phyloP scores from a whole-genome alignment of 345 rosid species.

The Isatis tinctoria region DNA sequence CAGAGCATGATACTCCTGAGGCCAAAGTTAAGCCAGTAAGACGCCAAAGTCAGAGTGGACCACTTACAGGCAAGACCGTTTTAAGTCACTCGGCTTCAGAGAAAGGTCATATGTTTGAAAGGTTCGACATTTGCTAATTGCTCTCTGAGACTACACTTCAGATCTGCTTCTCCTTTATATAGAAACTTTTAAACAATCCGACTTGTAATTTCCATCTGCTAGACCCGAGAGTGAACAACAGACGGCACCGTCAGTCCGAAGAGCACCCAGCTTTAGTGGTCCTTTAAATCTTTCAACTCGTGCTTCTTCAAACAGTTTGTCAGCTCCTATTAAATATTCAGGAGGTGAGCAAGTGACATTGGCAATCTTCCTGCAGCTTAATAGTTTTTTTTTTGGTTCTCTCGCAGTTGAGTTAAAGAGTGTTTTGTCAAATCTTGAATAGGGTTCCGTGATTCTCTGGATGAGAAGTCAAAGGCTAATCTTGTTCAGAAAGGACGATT shows the following conservation, averaged over 20 bases:
- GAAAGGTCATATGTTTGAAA: constrained; percentile 47
- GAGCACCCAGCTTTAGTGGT: constrained; percentile 93
- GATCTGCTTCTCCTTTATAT: not conserved
- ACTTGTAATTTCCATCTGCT: not conserved
- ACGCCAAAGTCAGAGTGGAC: constrained; percentile 91
- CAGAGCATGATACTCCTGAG: constrained; percentile 46
- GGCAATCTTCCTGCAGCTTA: not conserved
- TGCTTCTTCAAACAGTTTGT: constrained; percentile 96
- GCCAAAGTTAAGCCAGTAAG: constrained; percentile 49
- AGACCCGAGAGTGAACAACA: constrained; percentile 65
- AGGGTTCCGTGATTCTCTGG: constrained; percentile 93
- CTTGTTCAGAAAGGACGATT: constrained; percentile 96
- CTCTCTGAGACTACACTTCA: constrained; percentile 5
- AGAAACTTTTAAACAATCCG: not conserved
- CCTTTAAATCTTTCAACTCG: constrained; percentile 90
- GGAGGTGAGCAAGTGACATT: constrained; percentile 52
- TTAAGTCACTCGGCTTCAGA: constrained; percentile 60
- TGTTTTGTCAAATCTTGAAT: constrained; percentile 17
- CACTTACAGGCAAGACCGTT: constrained; percentile 59
- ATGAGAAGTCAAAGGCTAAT: constrained; percentile 88
- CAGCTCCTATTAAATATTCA: constrained; percentile 95
- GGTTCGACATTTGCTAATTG: constrained; percentile 41
- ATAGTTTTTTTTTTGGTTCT: not conserved
- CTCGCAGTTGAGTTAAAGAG: not conserved
- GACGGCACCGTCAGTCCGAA: constrained; percentile 35